Base-by-base conservation (phyloP, 208 protist species). In the Trypanosoma vivax region DNA sequence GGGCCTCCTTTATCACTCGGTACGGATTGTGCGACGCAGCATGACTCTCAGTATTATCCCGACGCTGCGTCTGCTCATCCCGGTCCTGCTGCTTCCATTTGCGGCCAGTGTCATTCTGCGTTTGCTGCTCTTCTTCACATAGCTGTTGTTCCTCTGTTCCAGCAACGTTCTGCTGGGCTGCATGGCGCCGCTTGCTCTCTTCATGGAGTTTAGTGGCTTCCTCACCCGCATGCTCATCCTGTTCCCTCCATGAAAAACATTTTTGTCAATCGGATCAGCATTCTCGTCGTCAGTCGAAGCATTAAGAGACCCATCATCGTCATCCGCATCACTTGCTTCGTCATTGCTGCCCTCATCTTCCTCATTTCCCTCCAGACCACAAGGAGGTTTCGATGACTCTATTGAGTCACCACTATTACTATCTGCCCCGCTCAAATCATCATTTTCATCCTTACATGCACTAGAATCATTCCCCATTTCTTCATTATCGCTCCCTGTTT, bases 41-140 rank as follows among this genome's bases (percentile, higher is more conserved):
- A 45, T 72, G 77, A 24, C 73, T 90, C 45, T 73, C 70, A 19
- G 68, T 82, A 61, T 84, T 91, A 56, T 88, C 77, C 60, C 82
- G 78, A 21, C 66, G 84, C 56, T 77, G 74, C 33, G 63, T 59
- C 31, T 76, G 59, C 28, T 83, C 61, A 42, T 84, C 90, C 74
- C 83, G 72, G 54, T 89, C 80, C 60, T 81, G 68, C 39, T 77
- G 79, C 53, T 88, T 77, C 81, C 80, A 92, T 63, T 76, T 97
- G 23, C 67, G 81, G 5, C 76, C 83, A 7, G 74, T 76, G 47
- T 92, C 78, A 46, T 86, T 88, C 65, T 77, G n/a, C n/a, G n/a
- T n/a, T n/a, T n/a, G 76, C 72, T 83, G 81, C 60, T 84, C 76
- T 50, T 85, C 82, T 27, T 80, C 76, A 14, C 73, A 77, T 2